phyloP scores from a whole-genome alignment of 148 eudicot genomes.

The Nyssa sinensis region DNA sequence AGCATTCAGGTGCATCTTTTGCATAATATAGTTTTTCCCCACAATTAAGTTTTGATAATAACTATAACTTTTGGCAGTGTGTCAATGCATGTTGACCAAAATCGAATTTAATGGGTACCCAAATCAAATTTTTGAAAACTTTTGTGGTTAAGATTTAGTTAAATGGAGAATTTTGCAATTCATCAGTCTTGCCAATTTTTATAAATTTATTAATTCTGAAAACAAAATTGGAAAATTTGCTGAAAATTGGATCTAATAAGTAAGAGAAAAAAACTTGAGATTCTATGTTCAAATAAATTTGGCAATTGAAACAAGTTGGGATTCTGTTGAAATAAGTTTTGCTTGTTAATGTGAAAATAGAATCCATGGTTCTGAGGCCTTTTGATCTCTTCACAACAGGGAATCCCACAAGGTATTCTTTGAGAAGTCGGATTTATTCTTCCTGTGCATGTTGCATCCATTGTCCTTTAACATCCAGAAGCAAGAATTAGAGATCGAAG shows the following conservation, averaged over 20 bases:
- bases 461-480: conserved; percentile 63
- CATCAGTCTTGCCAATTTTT: not conserved
- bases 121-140: too few species aligned
- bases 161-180: too few species aligned
- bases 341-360: not conserved
- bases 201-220: not conserved
- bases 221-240: not conserved
- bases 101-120: too few species aligned
- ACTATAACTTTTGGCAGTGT: too few species aligned
- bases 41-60: not conserved
- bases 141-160: conserved; percentile 7
- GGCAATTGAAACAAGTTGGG: not conserved
- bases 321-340: not conserved
- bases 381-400: conserved; percentile 32
- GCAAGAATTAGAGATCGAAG: conserved; percentile 84
- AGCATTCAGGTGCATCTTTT: conserved; percentile 57
- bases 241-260: not conserved
- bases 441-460: conserved; percentile 71
- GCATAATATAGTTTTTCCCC: not conserved
- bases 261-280: not conserved
- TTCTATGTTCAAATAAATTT: not conserved
- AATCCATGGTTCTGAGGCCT: not conserved
- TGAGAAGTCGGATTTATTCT: conserved; percentile 73
- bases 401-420: conserved; percentile 70
- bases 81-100: too few species aligned